phyloP scores from a whole-genome alignment of 1,284 basidiomycete species.

The Heterobasidion occidentale region DNA sequence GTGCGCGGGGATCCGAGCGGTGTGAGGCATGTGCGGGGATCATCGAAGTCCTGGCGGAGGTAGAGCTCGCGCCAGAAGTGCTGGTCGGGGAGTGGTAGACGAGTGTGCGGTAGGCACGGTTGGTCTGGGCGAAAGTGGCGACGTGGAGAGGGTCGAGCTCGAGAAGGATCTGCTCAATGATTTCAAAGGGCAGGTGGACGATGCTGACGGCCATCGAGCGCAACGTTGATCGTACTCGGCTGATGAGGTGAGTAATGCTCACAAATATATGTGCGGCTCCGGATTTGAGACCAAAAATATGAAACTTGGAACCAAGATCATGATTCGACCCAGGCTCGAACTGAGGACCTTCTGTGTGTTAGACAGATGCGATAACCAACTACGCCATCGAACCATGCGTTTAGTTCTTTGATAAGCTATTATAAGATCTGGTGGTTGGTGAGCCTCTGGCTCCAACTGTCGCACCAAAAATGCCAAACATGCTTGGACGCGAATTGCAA shows the following conservation, averaged over 20 bases:
- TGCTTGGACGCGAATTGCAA: too few relatives aligned
- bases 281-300: background rate
- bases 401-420: background rate
- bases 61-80: slow-evolving; percentile 58
- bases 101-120: slow-evolving; percentile 30
- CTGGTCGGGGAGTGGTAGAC: slow-evolving; percentile 37
- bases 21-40: slow-evolving; percentile 40
- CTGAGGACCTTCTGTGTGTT: slow-evolving; percentile 59
- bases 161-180: slow-evolving; percentile 46
- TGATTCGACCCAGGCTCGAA: slow-evolving; percentile 51
- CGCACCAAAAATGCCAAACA: too few relatives aligned
- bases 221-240: background rate
- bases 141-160: slow-evolving; percentile 50
- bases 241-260: background rate
- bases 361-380: slow-evolving; percentile 78
- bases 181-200: slow-evolving; percentile 38
- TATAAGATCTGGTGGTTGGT: too few relatives aligned
- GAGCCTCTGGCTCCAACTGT: too few relatives aligned
- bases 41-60: slow-evolving; percentile 49
- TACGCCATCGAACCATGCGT: slow-evolving; percentile 54
- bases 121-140: slow-evolving; percentile 40
- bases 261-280: background rate
- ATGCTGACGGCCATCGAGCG: background rate
- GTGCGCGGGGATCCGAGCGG: slow-evolving; percentile 28
- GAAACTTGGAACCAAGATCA: background rate